Conservation (phyloP, 306 rosid genomes). For the Gynostemma pentaphyllum region DNA sequence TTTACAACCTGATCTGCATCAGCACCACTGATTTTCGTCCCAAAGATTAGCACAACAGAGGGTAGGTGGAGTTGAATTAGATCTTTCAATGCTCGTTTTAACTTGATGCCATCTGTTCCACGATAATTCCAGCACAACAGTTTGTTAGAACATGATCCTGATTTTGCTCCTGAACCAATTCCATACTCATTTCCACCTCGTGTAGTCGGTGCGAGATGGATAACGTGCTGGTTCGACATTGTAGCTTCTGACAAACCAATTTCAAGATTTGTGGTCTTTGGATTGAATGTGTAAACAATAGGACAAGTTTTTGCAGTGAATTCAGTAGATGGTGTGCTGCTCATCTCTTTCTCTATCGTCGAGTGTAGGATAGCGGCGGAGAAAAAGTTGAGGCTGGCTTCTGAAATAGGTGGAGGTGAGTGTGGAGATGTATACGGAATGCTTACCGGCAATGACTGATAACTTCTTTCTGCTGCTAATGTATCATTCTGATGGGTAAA, state of each 20-base stretch:
- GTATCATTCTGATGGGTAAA: no score
- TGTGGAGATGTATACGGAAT: background rate
- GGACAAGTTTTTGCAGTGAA: background rate
- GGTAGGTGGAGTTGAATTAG: background rate
- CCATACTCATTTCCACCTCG: background rate
- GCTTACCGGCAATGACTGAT: background rate
- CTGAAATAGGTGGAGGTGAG: background rate
- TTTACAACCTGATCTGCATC: background rate
- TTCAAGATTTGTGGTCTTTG: background rate
- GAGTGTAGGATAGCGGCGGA: background rate
- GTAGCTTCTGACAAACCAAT: background rate
- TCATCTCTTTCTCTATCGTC: background rate
- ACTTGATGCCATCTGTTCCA: background rate
- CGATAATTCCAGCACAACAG: background rate
- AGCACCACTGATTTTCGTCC: background rate
- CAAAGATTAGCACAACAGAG: background rate
- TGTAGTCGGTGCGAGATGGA: background rate
- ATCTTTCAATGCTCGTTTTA: background rate
- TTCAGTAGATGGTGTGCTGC: background rate
- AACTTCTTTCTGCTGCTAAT: no score
- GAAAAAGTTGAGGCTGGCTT: background rate
- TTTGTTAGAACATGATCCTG: background rate
- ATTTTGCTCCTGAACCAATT: background rate
- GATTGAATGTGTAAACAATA: background rate
- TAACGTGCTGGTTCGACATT: background rate